These are phyloP conservation scores for Globisporangium apiculatum DNA, from an alignment of 352 stramenopile species.

Conservation along the genomic window DNA sequence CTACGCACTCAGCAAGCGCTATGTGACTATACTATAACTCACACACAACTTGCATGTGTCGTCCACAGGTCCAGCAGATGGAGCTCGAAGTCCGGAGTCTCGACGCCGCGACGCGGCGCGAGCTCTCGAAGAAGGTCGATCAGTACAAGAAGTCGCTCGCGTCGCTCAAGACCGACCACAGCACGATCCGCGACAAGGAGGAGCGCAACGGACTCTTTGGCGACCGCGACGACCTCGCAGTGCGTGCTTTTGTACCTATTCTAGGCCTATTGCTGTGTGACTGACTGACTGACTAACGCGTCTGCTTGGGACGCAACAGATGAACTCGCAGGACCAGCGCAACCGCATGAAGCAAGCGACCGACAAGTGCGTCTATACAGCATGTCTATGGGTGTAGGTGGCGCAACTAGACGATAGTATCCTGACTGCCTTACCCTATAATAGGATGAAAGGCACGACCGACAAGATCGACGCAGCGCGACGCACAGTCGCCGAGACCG, in stretches of 20 bases:
- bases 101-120: conserved; percentile 66
- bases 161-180: conserved; percentile 75
- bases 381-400: no score
- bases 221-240: conserved; percentile 58
- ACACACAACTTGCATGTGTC: no score
- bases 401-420: neutral
- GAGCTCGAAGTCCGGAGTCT: conserved; percentile 82
- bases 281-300: neutral
- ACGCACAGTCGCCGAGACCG: conserved; percentile 78
- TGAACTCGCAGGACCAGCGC: conserved; percentile 62
- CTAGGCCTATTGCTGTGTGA: neutral
- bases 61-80: conserved; percentile 79
- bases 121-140: conserved; percentile 85
- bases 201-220: conserved; percentile 80
- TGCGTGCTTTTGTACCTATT: conserved; percentile 8
- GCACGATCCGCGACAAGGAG: conserved; percentile 76
- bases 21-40: neutral
- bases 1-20: neutral
- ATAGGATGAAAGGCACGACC: conserved; percentile 80
- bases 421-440: neutral
- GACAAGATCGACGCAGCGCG: conserved; percentile 71
- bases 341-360: conserved; percentile 75
- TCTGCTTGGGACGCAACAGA: conserved; percentile 9
- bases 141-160: conserved; percentile 87
- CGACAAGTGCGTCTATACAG: conserved; percentile 48